phyloP scores from a whole-genome alignment of 2,329 filamentous ascomycete genomes.

The Coniella vitis region DNA sequence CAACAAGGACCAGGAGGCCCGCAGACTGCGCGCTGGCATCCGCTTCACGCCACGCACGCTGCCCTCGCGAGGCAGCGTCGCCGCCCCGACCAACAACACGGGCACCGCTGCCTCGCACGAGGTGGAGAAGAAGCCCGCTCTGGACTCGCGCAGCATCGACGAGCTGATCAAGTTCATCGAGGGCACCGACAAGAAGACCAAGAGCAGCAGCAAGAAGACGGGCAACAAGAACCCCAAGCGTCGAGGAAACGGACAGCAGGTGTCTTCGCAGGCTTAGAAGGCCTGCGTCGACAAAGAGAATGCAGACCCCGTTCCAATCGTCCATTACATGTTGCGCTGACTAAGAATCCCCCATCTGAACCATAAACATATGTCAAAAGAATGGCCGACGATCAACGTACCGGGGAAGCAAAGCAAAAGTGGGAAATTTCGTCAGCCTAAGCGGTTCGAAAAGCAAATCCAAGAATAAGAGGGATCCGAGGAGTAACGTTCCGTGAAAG shows the following conservation, averaged over 20 bases:
- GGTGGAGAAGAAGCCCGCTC: conserved; percentile 25
- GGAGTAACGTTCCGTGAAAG: no score
- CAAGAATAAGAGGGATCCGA: no score
- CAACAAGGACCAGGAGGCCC: conserved; percentile 75
- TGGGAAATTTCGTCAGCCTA: no score
- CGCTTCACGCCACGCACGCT: conserved; percentile 59
- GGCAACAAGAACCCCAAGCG: conserved; percentile 48
- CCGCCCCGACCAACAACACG: conserved; percentile 31
- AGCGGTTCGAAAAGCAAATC: no score
- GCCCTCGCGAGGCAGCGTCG: conserved; percentile 36
- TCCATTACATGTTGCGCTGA: no score
- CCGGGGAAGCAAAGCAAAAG: no score
- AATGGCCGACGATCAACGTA: no score
- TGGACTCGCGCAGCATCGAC: conserved; percentile 82
- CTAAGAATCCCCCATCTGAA: no score
- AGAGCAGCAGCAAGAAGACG: conserved; percentile 24
- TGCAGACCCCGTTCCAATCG: neutral
- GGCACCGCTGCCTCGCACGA: conserved; percentile 19
- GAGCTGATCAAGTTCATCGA: conserved; percentile 94
- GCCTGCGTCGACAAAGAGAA: neutral
- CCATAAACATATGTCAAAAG: no score
- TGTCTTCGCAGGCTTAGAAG: conserved; percentile 9
- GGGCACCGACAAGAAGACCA: conserved; percentile 52
- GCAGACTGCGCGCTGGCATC: conserved; percentile 63
- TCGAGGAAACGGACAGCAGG: conserved; percentile 30